These are phyloP conservation scores for Arthroderma sp. DNA, from an alignment of 2,329 filamentous ascomycete genomes.

Conservation along the genomic window DNA sequence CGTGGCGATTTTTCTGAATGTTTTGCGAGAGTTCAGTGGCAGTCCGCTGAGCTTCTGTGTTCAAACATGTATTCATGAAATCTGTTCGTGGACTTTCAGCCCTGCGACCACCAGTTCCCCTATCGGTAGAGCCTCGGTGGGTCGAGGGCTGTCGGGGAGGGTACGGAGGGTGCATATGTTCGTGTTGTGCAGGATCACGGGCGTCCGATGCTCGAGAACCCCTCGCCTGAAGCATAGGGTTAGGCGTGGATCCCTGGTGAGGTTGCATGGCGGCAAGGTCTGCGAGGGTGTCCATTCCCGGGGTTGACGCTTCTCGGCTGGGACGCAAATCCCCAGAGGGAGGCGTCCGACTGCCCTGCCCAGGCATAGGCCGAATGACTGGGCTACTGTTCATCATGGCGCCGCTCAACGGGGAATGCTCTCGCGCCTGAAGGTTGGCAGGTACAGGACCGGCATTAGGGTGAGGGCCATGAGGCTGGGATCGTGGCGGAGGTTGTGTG, in stretches of 20 bases:
- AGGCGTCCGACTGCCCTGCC: conserved; percentile 22
- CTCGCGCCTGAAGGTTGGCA: conserved; percentile 24
- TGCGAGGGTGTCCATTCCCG: conserved; percentile 37
- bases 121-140: conserved; percentile 32
- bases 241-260: conserved; percentile 30
- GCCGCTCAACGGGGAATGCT: conserved; percentile 25
- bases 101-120: conserved; percentile 32
- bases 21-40: conserved; percentile 29
- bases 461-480: conserved; percentile 23
- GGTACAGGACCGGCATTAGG: conserved; percentile 31
- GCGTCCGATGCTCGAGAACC: conserved; percentile 23
- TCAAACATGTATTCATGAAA: conserved; percentile 30
- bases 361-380: conserved; percentile 1
- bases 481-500: conserved; percentile 26
- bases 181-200: conserved; percentile 24
- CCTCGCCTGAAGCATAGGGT: conserved; percentile 22
- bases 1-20: conserved; percentile 33
- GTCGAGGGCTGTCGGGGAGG: conserved; percentile 24
- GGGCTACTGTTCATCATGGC: conserved; percentile 13
- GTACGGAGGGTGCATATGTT: conserved; percentile 8
- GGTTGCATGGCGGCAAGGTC: conserved; percentile 36
- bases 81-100: conserved; percentile 27
- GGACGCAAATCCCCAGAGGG: conserved; percentile 21
- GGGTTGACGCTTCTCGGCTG: conserved; percentile 30
- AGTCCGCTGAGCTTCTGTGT: conserved; percentile 26